Conservation (phyloP, 495 filamentous ascomycete species). For the Penicillium waksmanii region DNA sequence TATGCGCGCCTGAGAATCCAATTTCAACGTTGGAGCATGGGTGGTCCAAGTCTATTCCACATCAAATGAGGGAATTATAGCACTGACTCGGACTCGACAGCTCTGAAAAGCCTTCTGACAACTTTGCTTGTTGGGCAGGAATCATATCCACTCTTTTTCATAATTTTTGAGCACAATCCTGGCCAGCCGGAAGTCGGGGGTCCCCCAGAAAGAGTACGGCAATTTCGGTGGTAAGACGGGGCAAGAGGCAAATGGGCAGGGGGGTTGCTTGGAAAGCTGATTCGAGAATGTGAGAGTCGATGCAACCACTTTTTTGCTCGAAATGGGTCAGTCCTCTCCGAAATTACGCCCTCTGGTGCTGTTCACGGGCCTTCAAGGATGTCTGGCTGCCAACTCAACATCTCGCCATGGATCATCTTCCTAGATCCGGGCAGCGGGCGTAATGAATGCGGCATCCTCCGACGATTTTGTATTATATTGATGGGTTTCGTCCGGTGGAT, state of each 20-base stretch:
- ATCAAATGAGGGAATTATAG: constrained; percentile 14
- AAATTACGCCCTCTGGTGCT: constrained; percentile 30
- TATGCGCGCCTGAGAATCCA: constrained; percentile 49
- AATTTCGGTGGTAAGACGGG: constrained; percentile 36
- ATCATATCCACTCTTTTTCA: constrained; percentile 20
- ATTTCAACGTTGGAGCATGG: constrained; percentile 46
- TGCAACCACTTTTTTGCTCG: constrained; percentile 25
- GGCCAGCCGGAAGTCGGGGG: constrained; percentile 32
- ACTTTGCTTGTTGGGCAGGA: constrained; percentile 36
- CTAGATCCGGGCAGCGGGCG: constrained; percentile 20
- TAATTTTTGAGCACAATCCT: constrained; percentile 32
- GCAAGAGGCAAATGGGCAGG: constrained; percentile 31
- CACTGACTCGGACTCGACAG: constrained; percentile 7
- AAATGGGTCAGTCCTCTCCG: constrained; percentile 29
- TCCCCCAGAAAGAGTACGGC: constrained; percentile 26
- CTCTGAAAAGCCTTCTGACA: constrained; percentile 15
- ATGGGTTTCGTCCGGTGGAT: constrained; percentile 15
- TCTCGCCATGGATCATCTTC: constrained; percentile 36
- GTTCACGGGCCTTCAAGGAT: constrained; percentile 30
- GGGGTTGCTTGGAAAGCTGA: constrained; percentile 37
- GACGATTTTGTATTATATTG: constrained; percentile 33
- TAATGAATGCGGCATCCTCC: constrained; percentile 28
- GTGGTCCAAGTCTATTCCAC: constrained; percentile 11
- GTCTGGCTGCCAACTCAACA: constrained; percentile 44
- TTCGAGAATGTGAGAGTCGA: constrained; percentile 26